Base-by-base conservation (phyloP, 108 stramenopile genomes). In the Skeletonema menzelii region DNA sequence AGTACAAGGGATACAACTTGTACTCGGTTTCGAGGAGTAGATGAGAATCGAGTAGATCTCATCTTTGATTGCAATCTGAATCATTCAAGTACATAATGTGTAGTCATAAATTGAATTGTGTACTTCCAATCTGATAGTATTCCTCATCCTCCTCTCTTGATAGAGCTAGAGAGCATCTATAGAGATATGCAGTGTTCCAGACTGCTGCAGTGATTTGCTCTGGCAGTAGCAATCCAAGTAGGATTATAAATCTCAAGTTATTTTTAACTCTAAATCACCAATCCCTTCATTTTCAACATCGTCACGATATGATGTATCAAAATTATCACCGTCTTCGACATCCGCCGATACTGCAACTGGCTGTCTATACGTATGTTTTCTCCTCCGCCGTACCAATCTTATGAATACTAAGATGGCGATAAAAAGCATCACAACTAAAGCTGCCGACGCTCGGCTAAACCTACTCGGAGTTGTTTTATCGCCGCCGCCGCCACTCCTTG, bases 1-100 rank as follows among this genome's bases (percentile, higher is more conserved):
- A 4, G 4, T 72, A 66, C 65, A 64, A 72, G 38, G 63, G 65
- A 17, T 81, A 81, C 61, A 77, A 67, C 40, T 62, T 82, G 49
- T 82, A 77, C 26, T 22, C 19, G 15, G 35, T n/a, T n/a, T n/a
- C 40, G 40, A 15, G 40, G 15, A 42, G 15, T 15, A 42, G 11
- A 2, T 42, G 40, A 42, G 15, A 42, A 42, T 42, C 5, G 1
- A 31, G 11, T 37, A 11, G 35, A 37, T 31, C 30, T 31, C 5
- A 31, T 31, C 30, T 31, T 5, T 5, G 30, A 31, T 31, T 31
- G 5, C 30, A 5, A 31, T 31, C 30, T 31, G 5, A 31, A 31
- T 5, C 30, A 31, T 5, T n/a, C 4, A 31, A 31, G 30, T 31
- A 31, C 30, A 31, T 31, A 31, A 31, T 31, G 5, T 31, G 4